Evolutionary conservation across 805 yeast species (phyloP).

Genomic region (Kurtzmaniella fragi): DNA sequence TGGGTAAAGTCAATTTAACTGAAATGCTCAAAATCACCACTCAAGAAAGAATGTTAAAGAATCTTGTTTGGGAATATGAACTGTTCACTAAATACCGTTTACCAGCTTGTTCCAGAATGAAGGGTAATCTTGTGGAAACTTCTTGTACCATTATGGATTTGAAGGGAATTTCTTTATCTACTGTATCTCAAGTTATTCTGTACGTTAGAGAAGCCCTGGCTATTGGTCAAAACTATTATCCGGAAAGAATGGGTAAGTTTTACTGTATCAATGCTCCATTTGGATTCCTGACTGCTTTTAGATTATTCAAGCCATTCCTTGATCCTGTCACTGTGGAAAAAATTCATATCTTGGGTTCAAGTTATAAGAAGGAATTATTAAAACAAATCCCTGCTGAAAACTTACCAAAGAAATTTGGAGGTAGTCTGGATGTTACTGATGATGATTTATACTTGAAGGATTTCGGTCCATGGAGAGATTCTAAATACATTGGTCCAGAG

Average conservation of each 20-base stretch:
- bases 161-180: conserved; percentile 83
- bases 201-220: conserved; percentile 91
- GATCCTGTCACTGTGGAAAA: conserved; percentile 97
- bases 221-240: conserved; percentile 96
- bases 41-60: conserved; percentile 93
- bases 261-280: conserved; percentile 95
- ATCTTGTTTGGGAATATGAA: conserved; percentile 97
- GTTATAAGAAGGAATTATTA: conserved; percentile 75
- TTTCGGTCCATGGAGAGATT: conserved; percentile 96
- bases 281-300: conserved; percentile 93
- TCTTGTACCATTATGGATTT: conserved; percentile 94
- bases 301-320: conserved; percentile 84
- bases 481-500: conserved; percentile 85
- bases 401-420: conserved; percentile 90
- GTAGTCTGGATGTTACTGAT: conserved; percentile 60
- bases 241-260: conserved; percentile 98
- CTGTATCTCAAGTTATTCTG: conserved; percentile 79
- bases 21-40: conserved; percentile 93
- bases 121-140: conserved; percentile 79
- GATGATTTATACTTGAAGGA: conserved; percentile 86
- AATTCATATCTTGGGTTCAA: conserved; percentile 79
- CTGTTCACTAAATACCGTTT: conserved; percentile 76
- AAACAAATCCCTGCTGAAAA: conserved; percentile 93
- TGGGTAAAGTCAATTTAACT: conserved; percentile 83
- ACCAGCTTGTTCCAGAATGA: conserved; percentile 90